A percentile compares a stretch with the other conserved stretches of the same genome.
phyloP scores from a whole-genome alignment of 208 protist genomes.

The Strigomonas galati region DNA sequence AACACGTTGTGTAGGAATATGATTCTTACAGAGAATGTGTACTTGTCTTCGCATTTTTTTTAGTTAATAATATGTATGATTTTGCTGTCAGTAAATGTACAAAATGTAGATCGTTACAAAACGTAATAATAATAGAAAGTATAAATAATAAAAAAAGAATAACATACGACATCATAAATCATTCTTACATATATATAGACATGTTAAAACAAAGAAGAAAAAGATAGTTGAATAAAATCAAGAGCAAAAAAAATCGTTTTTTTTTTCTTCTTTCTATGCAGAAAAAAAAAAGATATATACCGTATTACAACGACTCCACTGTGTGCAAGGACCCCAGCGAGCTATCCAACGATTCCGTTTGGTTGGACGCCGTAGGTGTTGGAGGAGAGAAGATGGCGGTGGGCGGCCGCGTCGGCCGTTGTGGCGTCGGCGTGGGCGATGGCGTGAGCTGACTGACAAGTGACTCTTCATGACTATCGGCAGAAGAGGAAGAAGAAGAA shows the following conservation, averaged over 20 bases:
- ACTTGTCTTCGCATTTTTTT: neutral
- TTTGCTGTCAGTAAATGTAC: no score
- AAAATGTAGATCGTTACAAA: no score
- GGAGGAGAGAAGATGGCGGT: no score
- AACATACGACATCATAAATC: neutral
- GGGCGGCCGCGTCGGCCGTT: no score
- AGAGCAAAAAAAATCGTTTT: constrained; percentile 18
- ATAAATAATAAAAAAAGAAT: constrained; percentile 19
- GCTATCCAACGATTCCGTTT: no score
- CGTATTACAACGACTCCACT: no score
- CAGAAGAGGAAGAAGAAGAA: no score
- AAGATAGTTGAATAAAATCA: constrained; percentile 9
- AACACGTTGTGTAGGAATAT: neutral
- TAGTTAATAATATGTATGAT: neutral
- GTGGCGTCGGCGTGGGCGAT: no score
- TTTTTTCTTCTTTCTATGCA: neutral
- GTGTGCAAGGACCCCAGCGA: no score
- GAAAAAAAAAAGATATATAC: constrained; percentile 7
- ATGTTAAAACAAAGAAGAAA: neutral
- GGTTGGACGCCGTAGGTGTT: no score
- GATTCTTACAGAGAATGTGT: neutral
- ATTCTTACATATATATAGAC: neutral
- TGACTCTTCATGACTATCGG: no score
- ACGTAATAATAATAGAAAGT: constrained; percentile 11
- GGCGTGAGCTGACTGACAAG: no score